phyloP scores from a whole-genome alignment of 2,329 filamentous ascomycete genomes.

The Sclerotinia glacialis region DNA sequence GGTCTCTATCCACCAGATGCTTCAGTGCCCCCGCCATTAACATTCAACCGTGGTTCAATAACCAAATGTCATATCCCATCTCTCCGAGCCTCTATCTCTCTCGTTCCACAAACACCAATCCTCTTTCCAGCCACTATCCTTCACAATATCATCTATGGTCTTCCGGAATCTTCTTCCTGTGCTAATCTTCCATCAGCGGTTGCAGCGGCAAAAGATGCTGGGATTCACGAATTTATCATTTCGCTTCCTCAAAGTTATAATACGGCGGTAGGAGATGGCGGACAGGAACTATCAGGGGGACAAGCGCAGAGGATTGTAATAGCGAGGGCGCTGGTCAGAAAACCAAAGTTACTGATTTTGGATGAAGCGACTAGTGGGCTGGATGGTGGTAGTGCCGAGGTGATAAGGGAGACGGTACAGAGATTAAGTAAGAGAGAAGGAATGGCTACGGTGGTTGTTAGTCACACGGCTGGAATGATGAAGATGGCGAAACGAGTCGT shows the following conservation, averaged over 20 bases:
- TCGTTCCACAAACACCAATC: conserved; percentile 68
- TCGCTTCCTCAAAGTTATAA: conserved; percentile 69
- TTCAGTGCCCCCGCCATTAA: conserved; percentile 29
- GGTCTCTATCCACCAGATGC: conserved; percentile 58
- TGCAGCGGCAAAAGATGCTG: conserved; percentile 54
- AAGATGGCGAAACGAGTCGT: conserved; percentile 69
- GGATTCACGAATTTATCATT: conserved; percentile 73
- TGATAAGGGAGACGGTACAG: conserved; percentile 61
- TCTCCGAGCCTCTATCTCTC: conserved; percentile 60
- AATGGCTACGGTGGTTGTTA: conserved; percentile 76
- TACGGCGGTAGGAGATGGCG: conserved; percentile 75
- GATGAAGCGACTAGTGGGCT: conserved; percentile 86
- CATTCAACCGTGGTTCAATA: conserved; percentile 58
- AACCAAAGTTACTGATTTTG: conserved; percentile 70
- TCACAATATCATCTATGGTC: conserved; percentile 80
- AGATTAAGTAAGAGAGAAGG: conserved; percentile 45
- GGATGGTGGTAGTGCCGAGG: conserved; percentile 64
- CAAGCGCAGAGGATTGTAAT: conserved; percentile 81
- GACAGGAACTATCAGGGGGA: conserved; percentile 70
- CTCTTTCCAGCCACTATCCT: conserved; percentile 76
- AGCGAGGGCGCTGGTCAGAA: conserved; percentile 70
- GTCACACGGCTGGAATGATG: conserved; percentile 87
- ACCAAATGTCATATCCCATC: conserved; percentile 56
- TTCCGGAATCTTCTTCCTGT: conserved; percentile 54
- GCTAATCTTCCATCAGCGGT: conserved; percentile 47